A percentile compares a stretch with the other conserved stretches of the same genome.
These are phyloP conservation scores for Nephelium lappaceum DNA, from an alignment of 345 rosid species.

Conservation along the genomic window DNA sequence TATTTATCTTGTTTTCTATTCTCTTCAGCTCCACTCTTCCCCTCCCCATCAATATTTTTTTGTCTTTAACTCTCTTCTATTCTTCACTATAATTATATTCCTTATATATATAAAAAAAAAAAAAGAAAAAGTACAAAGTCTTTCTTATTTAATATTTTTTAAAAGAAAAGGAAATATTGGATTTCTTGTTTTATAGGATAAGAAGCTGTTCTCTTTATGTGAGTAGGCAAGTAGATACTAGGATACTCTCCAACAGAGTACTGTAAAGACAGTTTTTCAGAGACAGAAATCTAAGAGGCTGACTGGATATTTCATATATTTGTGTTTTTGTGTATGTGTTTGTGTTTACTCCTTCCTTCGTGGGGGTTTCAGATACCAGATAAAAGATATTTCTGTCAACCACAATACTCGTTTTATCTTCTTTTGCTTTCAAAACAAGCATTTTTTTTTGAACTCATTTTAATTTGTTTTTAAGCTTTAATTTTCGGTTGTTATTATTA, in stretches of 20 bases:
- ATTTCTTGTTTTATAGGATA: slow-evolving; percentile 30
- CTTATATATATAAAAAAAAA: neutral
- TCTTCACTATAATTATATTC: neutral
- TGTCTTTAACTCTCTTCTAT: neutral
- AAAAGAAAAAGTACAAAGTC: too few species aligned
- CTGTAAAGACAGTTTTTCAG: neutral
- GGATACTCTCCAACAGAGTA: neutral
- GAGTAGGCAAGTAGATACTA: neutral
- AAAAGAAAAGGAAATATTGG: neutral
- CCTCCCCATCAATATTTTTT: slow-evolving; percentile 48
- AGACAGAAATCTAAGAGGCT: neutral
- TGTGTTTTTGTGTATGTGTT: neutral
- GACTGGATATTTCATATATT: neutral
- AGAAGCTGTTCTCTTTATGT: slow-evolving; percentile 8
- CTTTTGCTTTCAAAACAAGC: too few species aligned
- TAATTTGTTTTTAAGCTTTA: neutral
- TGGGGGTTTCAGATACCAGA: slow-evolving; percentile 10
- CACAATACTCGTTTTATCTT: neutral
- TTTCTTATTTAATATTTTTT: too few species aligned
- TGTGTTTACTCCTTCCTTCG: neutral
- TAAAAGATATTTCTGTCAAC: neutral
- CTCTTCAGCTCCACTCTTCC: slow-evolving; percentile 68
- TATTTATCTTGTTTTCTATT: slow-evolving; percentile 63
- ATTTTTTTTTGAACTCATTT: too few species aligned
- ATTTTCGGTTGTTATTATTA: neutral